Evolutionary conservation across 2,329 filamentous ascomycete genomes (phyloP), one percentile per base, ranked within the genome.

Genomic region (Dryadomyces quercus-mongolicae): DNA sequence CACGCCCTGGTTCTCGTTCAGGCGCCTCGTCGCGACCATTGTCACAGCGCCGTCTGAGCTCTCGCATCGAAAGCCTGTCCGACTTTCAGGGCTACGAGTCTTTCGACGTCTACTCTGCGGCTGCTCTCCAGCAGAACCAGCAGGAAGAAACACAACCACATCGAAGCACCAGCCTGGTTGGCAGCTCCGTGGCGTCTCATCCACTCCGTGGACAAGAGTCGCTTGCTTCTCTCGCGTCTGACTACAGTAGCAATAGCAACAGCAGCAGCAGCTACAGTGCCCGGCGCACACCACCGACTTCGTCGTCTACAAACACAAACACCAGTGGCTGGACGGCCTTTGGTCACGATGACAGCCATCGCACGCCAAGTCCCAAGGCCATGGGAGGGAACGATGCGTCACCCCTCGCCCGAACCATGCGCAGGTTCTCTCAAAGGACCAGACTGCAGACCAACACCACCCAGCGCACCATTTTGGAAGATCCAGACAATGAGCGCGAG

Each of bases 71-170:
- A 16, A 63, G 58, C 36, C 56, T 68, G 7, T 62, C 63, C 16
- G 66, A 68, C 45, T 60, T 68, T 25, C 56, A 61, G 45, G 63
- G 65, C 56, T 61, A 62, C 43, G 63, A 60, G 21, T 60, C 57
- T 38, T 95, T 91, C 63, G 83, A 84, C 54, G 66, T 62, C 2
- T 55, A 57, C 49, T 50, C 55, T 18, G 49, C 55, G 10, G 56
- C 55, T n/a, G 52, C 40, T 48, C 59, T 44, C 56, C 64, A 51
- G 2, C 44, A 53, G 2, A 36, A 57, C 5, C 44, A 54, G 5
- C n/a, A 44, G n/a, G 18, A 50, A 9, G n/a, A n/a, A n/a, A n/a
- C n/a, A n/a, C n/a, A n/a, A n/a, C n/a, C n/a, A n/a, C n/a, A n/a
- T n/a, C n/a, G n/a, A 47, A 51, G 12, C 53, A 38, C 20, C 42